Evolutionary conservation across 192 early-diverging fungal species (phyloP), one percentile per base, ranked within the genome.

Genomic region (Coemansia brasiliensis): DNA sequence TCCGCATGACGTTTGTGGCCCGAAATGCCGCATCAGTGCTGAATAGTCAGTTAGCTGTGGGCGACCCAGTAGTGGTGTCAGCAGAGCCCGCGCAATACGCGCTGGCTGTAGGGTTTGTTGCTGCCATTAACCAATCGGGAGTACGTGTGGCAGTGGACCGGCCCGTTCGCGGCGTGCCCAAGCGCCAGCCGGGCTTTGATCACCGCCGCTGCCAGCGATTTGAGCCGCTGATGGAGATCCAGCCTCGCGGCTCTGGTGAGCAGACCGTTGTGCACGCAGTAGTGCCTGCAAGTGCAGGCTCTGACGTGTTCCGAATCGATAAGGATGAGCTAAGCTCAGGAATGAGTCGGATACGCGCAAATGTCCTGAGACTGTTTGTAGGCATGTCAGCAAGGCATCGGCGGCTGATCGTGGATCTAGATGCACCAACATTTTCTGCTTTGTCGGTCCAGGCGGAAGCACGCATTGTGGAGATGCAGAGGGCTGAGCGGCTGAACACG

Each of bases 11-110:
- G 0, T 80, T 80, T 57, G 46, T 49, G n/a, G 53, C 58, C 10
- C 52, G 49, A 32, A 32, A 29, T 0, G 26, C 53, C 4, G 22
- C 17, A 7, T 68, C 75, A 27, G 39, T 79, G 25, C 75, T 72
- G 0, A 67, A 69, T 16, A 50, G 55, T 35, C 74, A 74, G 65
- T 38, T 82, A 7, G 63, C 38, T 20, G 79, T 85, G 0, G 91
- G 90, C 10, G 95, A 98, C 52, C 85, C 87, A 0, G 80, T 98
- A 18, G 84, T 94, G 0, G 74, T 98, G 7, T 95, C 95, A 0
- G 86, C 84, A 5, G 88, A 90, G 49, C 57, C 64, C 4, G 86
- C 85, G 0, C 88, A 92, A 39, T 86, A 85, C 56, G 87, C 88
- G 5, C 49, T 98, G 4, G 87, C 87, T 0, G 82, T 88, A 16